Base-by-base conservation (phyloP, 768 basidiomycete genomes). In the Lactarius hengduanensis region DNA sequence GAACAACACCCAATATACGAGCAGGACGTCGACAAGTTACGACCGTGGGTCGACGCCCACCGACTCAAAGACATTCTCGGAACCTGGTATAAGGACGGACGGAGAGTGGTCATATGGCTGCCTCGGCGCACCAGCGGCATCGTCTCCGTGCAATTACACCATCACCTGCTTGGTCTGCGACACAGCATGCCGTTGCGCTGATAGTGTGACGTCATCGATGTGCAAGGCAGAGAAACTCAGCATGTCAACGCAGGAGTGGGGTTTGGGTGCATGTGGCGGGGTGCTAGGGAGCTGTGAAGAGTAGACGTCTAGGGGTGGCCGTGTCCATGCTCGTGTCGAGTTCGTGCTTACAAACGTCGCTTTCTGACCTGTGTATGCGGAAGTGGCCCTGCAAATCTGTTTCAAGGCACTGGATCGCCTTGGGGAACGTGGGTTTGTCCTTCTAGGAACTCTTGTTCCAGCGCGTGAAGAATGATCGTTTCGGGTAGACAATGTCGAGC, bases 401-500 rank as follows among this genome's bases (percentile, higher is more conserved):
- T 76, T 99, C 97, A 15, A 99, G 83, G 72, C 90, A 94, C 65
- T 83, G 80, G n/a, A 96, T 86, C 0, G 86, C 83, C 76, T 99
- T 87, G 32, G 90, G 87, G 18, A 91, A 76, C 0, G 88, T 89
- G 38, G 98, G 78, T 71, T 93, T 88, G 66, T 88, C 95, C 28
- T 80, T 76, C 7, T 81, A 80, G 0, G 87, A 83, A 4, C 81
- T 77, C 75, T 92, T 93, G 64, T 82, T 82, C 72, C 81, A 83
- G 7, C 86, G 83, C 10, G 82, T 84, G 79, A 92, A 98, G 83
- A 96, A 98, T 18, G 83, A 82, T 80, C 1, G 96, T 98, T 54
- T 86, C 79, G 0, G 76, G 30, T 77, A 8, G 90, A 91, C 58
- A 98, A 84, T 0, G 96, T 98, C 4, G 95, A 97, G 7, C 95